These are phyloP conservation scores for Fusarium sp. DNA, from an alignment of 2,329 filamentous ascomycete genomes.

Conservation along the genomic window DNA sequence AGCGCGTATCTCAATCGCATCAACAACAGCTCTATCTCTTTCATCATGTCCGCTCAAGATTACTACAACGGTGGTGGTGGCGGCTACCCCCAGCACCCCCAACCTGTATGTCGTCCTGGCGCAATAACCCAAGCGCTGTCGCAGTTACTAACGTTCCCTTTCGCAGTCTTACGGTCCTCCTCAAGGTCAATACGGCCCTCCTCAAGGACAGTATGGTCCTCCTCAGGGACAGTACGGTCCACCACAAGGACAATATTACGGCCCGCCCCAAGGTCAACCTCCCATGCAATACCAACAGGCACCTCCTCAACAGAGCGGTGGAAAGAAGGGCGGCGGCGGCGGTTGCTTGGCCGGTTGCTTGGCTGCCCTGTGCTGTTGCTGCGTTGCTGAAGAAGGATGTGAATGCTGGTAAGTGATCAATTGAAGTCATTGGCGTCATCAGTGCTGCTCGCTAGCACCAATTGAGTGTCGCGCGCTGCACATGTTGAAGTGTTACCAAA, in stretches of 20 bases:
- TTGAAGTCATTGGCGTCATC: constrained; percentile 9
- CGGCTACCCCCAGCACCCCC: constrained; percentile 55
- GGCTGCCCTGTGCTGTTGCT: constrained; percentile 63
- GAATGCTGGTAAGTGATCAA: constrained; percentile 57
- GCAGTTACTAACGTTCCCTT: constrained; percentile 24
- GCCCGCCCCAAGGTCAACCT: constrained; percentile 52
- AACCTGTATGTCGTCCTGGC: constrained; percentile 49
- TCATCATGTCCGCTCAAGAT: constrained; percentile 55
- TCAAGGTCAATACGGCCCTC: constrained; percentile 44
- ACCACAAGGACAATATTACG: constrained; percentile 47
- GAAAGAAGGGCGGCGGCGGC: constrained; percentile 50
- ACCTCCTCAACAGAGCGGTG: constrained; percentile 50
- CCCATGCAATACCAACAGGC: constrained; percentile 59
- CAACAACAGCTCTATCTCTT: background rate
- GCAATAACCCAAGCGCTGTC: background rate
- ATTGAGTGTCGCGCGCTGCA: constrained; percentile 7
- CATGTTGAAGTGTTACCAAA: background rate
- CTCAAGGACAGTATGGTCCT: constrained; percentile 46
- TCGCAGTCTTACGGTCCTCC: constrained; percentile 48
- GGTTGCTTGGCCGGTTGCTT: constrained; percentile 61
- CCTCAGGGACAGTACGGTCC: constrained; percentile 47
- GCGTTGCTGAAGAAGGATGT: constrained; percentile 61
- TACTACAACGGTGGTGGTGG: constrained; percentile 53
- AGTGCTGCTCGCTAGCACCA: constrained; percentile 2
- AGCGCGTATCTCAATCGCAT: constrained; percentile 4